Base-by-base conservation (phyloP, 1,139 yeast species). In the Suhomyces yuchorum region DNA sequence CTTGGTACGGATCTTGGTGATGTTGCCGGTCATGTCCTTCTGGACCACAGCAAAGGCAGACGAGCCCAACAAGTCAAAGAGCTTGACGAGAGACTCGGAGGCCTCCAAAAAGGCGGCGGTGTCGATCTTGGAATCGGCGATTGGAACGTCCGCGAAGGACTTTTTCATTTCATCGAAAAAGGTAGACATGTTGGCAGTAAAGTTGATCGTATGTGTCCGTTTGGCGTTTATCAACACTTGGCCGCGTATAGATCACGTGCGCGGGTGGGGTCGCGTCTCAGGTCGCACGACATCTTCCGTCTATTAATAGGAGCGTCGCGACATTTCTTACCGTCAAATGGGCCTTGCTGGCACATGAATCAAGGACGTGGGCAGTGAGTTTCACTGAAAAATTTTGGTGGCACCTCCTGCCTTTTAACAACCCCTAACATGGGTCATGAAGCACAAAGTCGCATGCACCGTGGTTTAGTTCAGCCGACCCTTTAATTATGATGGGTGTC, bases 11-110 rank as follows among this genome's bases (percentile, higher is more conserved):
- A 90, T 80, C 69, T 90, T 90, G 61, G 74, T 74, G 64, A 90
- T 87, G 68, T 90, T 90, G 35, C 97, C 97, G 33, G 81, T 85
- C 90, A 90, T 85, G 66, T 90, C 97, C 57, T 78, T 85, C 67
- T 89, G 96, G 47, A 90, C 97, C 44, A 87, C 89, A 14, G 84
- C 70, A 61, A 90, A 90, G 14, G 97, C 96, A 22, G 93, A 72
- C 19, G 96, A 86, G 23, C 96, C 96, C 54, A 90, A 77, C 49
- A 91, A 74, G 63, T 90, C 96, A 65, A 90, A 90, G 55, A 91
- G 75, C 64, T 85, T 84, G 58, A 90, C 92, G 51, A 90, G 75
- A 9, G 95, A 84, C 69, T 86, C 95, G 22, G 96, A 77, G 11
- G 97, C 97, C 63, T 84, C 89, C 54, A 90, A 77, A 62, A 90